Evolutionary conservation across 768 basidiomycete species (phyloP).

Genomic region (Boletus reticulatus): DNA sequence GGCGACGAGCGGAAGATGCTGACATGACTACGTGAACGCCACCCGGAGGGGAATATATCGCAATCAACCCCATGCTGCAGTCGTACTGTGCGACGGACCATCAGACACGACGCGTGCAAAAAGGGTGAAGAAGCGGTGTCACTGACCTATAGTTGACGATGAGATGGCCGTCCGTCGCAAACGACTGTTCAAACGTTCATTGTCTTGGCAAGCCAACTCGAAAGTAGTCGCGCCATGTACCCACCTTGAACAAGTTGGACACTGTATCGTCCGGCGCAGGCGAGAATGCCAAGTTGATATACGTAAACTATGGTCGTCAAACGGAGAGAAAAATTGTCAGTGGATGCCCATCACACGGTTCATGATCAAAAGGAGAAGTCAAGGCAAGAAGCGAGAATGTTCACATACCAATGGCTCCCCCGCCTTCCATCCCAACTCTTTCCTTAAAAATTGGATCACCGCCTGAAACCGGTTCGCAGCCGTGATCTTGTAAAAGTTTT

Average conservation of each 20-base stretch:
- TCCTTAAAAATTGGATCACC: slow-evolving; percentile 89
- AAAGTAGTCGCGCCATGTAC: slow-evolving; percentile 2
- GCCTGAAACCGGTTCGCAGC: slow-evolving; percentile 93
- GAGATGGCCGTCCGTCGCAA: slow-evolving; percentile 83
- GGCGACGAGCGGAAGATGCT: background rate
- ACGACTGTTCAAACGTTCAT: slow-evolving; percentile 50
- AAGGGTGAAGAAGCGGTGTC: too few relatives aligned
- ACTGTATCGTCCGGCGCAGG: slow-evolving; percentile 78
- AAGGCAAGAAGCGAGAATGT: background rate
- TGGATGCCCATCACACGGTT: background rate
- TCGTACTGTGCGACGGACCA: slow-evolving; percentile 40
- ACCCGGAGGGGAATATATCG: background rate
- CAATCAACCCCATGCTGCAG: slow-evolving; percentile 61
- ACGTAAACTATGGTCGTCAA: slow-evolving; percentile 50
- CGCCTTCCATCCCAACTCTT: slow-evolving; percentile 83
- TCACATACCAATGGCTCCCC: slow-evolving; percentile 76
- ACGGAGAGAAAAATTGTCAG: background rate
- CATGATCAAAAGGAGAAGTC: background rate
- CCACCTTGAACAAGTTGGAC: slow-evolving; percentile 64
- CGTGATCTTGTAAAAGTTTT: slow-evolving; percentile 98
- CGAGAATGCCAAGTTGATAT: slow-evolving; percentile 76
- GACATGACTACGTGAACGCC: background rate
- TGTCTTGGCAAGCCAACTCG: slow-evolving; percentile 1
- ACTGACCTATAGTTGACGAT: slow-evolving; percentile 89
- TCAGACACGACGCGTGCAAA: slow-evolving; percentile 3